Conservation (phyloP, 139 green algal species). For the Chlorella sorokiniana region DNA sequence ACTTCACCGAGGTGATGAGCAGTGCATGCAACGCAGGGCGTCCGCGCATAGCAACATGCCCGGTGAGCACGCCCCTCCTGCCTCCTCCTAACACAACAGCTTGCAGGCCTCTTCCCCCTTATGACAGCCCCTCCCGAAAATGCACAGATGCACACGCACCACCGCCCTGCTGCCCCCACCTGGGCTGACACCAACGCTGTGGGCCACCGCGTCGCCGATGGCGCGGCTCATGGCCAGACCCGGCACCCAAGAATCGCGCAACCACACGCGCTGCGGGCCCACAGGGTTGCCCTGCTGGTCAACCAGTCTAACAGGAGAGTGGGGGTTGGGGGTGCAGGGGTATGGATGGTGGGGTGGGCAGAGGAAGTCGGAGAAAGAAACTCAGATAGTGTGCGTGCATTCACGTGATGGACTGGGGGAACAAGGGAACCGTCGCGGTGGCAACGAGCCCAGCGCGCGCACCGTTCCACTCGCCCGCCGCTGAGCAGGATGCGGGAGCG, state of each 20-base stretch:
- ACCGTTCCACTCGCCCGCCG: constrained; percentile 85
- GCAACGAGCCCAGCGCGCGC: background rate
- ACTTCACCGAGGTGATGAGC: background rate
- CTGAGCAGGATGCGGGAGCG: constrained; percentile 71
- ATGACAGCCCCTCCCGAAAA: background rate
- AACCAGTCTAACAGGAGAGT: constrained; percentile 54
- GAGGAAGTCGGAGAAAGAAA: too few relatives aligned
- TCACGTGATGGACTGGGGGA: too few relatives aligned
- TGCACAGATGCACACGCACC: background rate
- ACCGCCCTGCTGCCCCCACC: background rate
- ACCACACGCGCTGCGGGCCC: constrained; percentile 83
- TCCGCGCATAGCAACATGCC: too few relatives aligned
- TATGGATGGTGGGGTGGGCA: too few relatives aligned
- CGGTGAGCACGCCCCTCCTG: too few relatives aligned
- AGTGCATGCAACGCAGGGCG: background rate
- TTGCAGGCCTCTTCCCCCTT: background rate
- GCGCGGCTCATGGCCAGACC: constrained; percentile 91
- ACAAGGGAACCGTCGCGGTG: background rate
- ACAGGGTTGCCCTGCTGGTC: constrained; percentile 78
- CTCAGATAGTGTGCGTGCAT: too few relatives aligned
- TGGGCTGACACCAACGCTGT: constrained; percentile 81
- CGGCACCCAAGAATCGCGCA: constrained; percentile 78
- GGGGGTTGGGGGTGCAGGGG: background rate
- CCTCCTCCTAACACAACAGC: background rate
- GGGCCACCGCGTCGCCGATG: constrained; percentile 81